These are phyloP conservation scores for Rhodamnia argentea DNA, from an alignment of 345 rosid species.

Conservation along the genomic window DNA sequence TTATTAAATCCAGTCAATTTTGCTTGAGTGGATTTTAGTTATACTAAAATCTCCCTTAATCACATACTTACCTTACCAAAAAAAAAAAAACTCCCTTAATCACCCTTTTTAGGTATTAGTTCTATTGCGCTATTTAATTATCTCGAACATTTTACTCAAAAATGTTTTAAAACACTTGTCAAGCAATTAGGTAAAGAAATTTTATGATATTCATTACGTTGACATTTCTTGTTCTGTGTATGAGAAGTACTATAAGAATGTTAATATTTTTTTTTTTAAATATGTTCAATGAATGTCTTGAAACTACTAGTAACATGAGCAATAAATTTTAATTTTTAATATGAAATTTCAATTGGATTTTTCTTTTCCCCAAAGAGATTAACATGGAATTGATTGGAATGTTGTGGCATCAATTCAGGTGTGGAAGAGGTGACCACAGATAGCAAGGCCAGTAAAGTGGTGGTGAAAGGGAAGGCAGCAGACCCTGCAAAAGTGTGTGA, in stretches of 20 bases:
- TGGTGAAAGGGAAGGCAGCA: conserved; percentile 67
- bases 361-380: not conserved
- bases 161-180: not conserved
- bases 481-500: conserved; percentile 51
- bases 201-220: not conserved
- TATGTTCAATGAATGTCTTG: not conserved
- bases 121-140: not conserved
- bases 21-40: not conserved
- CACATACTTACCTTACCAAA: too few relatives aligned
- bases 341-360: not conserved
- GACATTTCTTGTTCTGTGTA: not conserved
- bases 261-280: not conserved
- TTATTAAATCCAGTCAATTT: not conserved
- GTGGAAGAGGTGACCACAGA: conserved; percentile 53
- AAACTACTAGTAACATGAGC: not conserved
- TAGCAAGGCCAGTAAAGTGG: conserved; percentile 52
- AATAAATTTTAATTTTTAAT: not conserved
- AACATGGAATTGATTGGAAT: not conserved
- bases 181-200: not conserved
- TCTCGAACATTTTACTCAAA: not conserved
- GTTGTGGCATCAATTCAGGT: conserved; percentile 16
- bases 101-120: not conserved
- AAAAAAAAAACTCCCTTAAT: not conserved
- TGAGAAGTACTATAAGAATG: not conserved
- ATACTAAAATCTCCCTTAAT: not conserved